phyloP scores from a whole-genome alignment of 345 rosid genomes.

The Lenwebbia sp. region DNA sequence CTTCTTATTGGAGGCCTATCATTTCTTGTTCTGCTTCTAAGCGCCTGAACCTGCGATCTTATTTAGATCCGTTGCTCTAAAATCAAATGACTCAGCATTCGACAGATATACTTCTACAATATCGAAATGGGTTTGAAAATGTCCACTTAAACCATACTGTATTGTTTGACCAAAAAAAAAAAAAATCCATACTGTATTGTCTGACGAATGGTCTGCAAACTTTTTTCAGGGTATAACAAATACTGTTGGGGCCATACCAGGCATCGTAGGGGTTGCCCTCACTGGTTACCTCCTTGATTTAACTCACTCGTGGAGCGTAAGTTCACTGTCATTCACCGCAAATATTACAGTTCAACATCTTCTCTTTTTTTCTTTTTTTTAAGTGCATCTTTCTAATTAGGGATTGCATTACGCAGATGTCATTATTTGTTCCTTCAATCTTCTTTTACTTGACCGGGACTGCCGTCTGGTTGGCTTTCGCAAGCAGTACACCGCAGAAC shows the following conservation, averaged over 20 bases:
- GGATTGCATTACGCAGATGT: constrained; percentile 28
- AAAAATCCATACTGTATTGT: background rate
- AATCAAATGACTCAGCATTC: background rate
- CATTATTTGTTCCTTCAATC: constrained; percentile 79
- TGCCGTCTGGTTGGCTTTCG: constrained; percentile 74
- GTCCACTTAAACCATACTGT: background rate
- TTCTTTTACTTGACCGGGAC: constrained; percentile 94
- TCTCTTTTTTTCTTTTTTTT: background rate
- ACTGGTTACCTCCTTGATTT: constrained; percentile 88
- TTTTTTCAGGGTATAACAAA: constrained; percentile 73
- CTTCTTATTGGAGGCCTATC: background rate
- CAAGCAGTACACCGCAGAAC: constrained; percentile 79
- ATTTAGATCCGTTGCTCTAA: background rate
- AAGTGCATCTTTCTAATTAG: background rate
- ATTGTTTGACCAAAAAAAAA: background rate
- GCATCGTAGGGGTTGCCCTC: constrained; percentile 84
- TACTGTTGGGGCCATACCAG: constrained; percentile 88
- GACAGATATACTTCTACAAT: background rate
- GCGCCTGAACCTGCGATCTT: background rate
- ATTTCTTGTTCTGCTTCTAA: background rate
- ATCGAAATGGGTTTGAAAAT: background rate
- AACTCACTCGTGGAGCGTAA: constrained; percentile 96
- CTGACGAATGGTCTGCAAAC: background rate
- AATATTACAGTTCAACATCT: background rate
- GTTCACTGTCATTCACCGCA: constrained; percentile 5